These are phyloP conservation scores for Zygosaccharomyces pseudorouxii DNA, from an alignment of 805 yeast genomes.

Conservation along the genomic window DNA sequence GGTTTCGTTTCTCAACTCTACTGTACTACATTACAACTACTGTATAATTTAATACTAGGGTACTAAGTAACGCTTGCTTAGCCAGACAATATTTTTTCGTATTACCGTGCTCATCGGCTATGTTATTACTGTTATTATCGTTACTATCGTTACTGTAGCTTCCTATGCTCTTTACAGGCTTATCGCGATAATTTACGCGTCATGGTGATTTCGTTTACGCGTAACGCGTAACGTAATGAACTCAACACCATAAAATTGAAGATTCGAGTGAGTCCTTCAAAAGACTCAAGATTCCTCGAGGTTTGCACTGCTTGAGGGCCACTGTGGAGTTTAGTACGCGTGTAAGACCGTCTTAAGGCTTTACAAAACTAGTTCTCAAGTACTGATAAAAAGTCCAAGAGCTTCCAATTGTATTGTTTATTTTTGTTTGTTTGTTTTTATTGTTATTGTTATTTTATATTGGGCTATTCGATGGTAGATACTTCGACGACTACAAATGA, in stretches of 20 bases:
- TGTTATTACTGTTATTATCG: background rate
- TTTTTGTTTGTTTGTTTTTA: background rate
- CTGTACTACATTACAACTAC: conserved; percentile 24
- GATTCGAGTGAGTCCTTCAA: background rate
- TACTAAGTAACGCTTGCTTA: conserved; percentile 23
- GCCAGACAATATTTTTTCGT: background rate
- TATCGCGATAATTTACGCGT: conserved; percentile 1
- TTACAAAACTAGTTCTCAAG: too few relatives aligned
- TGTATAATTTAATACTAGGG: conserved; percentile 34
- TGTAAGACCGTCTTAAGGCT: background rate
- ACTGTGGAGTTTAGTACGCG: background rate
- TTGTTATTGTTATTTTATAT: background rate
- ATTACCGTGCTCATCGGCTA: background rate
- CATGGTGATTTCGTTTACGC: conserved; percentile 1
- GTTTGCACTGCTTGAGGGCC: background rate
- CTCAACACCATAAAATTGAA: background rate
- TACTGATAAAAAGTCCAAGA: too few relatives aligned
- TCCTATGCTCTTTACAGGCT: background rate
- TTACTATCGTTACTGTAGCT: background rate
- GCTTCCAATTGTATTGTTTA: background rate
- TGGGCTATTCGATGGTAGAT: conserved; percentile 1
- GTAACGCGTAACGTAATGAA: conserved; percentile 6
- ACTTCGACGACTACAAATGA: conserved; percentile 3
- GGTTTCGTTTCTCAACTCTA: conserved; percentile 12
- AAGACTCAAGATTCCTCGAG: background rate